phyloP scores from a whole-genome alignment of 2,329 filamentous ascomycete species.

The Zymoseptoria passerinii region DNA sequence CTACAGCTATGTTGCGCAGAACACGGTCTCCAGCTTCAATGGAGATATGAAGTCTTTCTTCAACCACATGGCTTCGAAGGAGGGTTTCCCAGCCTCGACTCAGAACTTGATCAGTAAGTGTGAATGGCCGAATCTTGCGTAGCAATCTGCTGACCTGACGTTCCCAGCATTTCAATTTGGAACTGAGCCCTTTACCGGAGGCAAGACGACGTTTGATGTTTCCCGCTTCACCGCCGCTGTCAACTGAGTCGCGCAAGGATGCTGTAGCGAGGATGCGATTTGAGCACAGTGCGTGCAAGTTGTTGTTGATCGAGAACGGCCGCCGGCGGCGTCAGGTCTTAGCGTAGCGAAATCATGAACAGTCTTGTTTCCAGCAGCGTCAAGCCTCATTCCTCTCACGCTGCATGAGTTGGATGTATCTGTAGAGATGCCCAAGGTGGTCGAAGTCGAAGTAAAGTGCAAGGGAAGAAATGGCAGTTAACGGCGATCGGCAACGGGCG shows the following conservation, averaged over 20 bases:
- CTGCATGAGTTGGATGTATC: too few species aligned
- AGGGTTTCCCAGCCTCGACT: conserved; percentile 36
- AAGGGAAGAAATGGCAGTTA: neutral
- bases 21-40: conserved; percentile 43
- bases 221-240: neutral
- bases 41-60: conserved; percentile 53
- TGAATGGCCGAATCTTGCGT: neutral
- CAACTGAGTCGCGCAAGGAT: neutral
- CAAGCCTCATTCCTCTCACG: too few species aligned
- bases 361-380: too few species aligned
- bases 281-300: too few species aligned
- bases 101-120: conserved; percentile 44
- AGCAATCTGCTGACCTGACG: neutral
- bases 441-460: too few species aligned
- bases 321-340: too few species aligned
- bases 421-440: too few species aligned
- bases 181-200: neutral
- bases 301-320: too few species aligned
- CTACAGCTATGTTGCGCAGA: conserved; percentile 49
- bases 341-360: too few species aligned
- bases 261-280: too few species aligned
- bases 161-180: neutral
- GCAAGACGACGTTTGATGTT: neutral
- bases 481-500: neutral
- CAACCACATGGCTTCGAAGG: conserved; percentile 44